phyloP scores from a whole-genome alignment of 2,329 filamentous ascomycete species.

The Pseudocercospora musae region DNA sequence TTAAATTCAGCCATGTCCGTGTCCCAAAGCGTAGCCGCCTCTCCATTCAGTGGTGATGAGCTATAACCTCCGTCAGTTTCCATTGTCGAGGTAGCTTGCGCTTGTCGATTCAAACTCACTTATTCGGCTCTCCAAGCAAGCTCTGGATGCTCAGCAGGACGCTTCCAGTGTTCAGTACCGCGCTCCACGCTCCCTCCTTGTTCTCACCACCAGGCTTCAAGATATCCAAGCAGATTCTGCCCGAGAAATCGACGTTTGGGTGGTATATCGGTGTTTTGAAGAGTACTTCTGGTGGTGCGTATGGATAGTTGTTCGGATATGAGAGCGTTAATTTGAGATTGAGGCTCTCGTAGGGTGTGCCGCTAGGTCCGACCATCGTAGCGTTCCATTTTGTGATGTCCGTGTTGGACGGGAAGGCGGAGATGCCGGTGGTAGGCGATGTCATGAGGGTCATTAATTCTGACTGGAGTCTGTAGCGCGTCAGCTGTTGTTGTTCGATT shows the following conservation, averaged over 20 bases:
- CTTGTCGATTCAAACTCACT: slow-evolving; percentile 58
- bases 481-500: not conserved
- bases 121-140: slow-evolving; percentile 93
- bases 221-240: slow-evolving; percentile 95
- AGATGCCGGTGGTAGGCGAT: slow-evolving; percentile 86
- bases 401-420: slow-evolving; percentile 89
- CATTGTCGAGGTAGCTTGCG: not conserved
- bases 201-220: slow-evolving; percentile 58
- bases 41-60: slow-evolving; percentile 89
- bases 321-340: slow-evolving; percentile 88
- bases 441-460: slow-evolving; percentile 99
- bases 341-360: slow-evolving; percentile 84
- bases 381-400: slow-evolving; percentile 91
- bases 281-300: slow-evolving; percentile 82
- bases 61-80: slow-evolving; percentile 47
- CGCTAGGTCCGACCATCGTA: slow-evolving; percentile 85
- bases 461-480: slow-evolving; percentile 71
- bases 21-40: slow-evolving; percentile 95
- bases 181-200: slow-evolving; percentile 83
- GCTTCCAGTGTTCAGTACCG: slow-evolving; percentile 93
- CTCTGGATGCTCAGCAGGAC: slow-evolving; percentile 92
- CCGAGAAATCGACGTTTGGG: slow-evolving; percentile 96
- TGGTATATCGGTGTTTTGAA: slow-evolving; percentile 99
- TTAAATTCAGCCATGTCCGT: slow-evolving; percentile 84
- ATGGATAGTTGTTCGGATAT: slow-evolving; percentile 92